Conservation (phyloP, 2,329 filamentous ascomycete species). For the Penicillium crustosum region DNA sequence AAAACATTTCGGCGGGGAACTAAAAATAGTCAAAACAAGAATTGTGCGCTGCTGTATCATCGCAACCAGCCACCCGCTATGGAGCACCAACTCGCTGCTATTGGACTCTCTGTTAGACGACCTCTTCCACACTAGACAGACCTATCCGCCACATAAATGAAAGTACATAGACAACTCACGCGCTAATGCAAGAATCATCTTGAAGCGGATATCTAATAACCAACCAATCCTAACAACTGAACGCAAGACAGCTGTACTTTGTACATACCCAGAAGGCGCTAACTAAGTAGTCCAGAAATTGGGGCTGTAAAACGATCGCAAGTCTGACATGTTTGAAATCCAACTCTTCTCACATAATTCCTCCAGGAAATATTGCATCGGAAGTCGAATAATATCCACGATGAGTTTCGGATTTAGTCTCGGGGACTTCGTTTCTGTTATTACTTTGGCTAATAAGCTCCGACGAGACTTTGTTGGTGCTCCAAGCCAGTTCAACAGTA, state of each 20-base stretch:
- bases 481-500: neutral
- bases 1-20: neutral
- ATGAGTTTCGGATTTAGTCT: conserved; percentile 1
- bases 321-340: neutral
- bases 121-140: too few relatives aligned
- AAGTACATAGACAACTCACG: neutral
- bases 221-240: neutral
- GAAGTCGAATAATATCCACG: neutral
- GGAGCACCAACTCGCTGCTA: too few relatives aligned
- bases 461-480: conserved; percentile 1
- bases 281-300: neutral
- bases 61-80: neutral
- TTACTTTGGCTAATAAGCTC: neutral
- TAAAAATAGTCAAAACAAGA: neutral
- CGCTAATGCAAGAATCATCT: neutral
- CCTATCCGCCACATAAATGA: neutral
- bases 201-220: neutral
- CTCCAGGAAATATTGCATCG: neutral
- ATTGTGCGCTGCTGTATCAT: neutral
- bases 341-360: neutral
- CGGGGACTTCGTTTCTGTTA: neutral
- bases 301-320: neutral
- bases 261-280: neutral
- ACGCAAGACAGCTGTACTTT: neutral
- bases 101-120: too few relatives aligned